phyloP scores from a whole-genome alignment of 2,329 filamentous ascomycete species.

The Westerdykella ornata region DNA sequence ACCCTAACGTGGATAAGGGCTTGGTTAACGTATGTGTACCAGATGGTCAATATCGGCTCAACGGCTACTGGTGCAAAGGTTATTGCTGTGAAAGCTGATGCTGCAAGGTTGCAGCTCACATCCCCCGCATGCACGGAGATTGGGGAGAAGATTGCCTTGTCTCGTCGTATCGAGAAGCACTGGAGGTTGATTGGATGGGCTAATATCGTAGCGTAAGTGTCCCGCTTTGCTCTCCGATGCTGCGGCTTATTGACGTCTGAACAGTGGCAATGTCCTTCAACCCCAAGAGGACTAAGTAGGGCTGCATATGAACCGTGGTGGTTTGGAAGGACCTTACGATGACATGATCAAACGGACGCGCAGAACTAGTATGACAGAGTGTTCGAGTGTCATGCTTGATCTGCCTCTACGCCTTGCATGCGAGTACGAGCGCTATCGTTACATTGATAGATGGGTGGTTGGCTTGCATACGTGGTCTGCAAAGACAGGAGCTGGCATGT shows the following conservation, averaged over 20 bases:
- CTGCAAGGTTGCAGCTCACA: conserved; percentile 87
- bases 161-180: conserved; percentile 96
- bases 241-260: conserved; percentile 13
- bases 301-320: no score
- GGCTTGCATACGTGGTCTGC: no score
- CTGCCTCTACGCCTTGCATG: no score
- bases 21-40: conserved; percentile 11
- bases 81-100: conserved; percentile 93
- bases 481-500: no score
- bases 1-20: not conserved
- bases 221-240: conserved; percentile 1
- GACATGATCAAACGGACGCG: no score
- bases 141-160: conserved; percentile 95
- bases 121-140: conserved; percentile 94
- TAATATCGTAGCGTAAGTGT: conserved; percentile 39
- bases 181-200: conserved; percentile 53
- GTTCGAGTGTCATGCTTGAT: no score
- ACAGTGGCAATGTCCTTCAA: conserved; percentile 36
- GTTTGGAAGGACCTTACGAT: no score
- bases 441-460: no score
- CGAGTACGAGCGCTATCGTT: no score
- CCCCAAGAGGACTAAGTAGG: conserved; percentile 18
- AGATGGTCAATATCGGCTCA: conserved; percentile 98
- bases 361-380: no score
- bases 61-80: conserved; percentile 98